Evolutionary conservation across 768 basidiomycete species (phyloP).

Genomic region (Solioccasus polychromus): DNA sequence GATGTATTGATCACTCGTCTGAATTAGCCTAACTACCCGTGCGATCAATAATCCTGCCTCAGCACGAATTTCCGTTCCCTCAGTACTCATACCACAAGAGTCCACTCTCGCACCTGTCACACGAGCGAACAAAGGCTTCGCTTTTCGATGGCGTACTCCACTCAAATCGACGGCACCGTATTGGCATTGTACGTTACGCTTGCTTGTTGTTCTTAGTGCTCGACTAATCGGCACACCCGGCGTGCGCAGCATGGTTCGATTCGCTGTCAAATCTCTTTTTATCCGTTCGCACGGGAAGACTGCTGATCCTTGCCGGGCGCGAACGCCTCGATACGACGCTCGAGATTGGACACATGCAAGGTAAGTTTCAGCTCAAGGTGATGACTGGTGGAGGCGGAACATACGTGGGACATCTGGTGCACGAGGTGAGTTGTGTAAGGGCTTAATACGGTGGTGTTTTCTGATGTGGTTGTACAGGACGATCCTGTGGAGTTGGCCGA

Average conservation of each 20-base stretch:
- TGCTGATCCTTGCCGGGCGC: constrained; percentile 89
- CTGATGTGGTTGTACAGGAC: constrained; percentile 50
- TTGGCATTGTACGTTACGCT: constrained; percentile 68
- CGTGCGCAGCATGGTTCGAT: constrained; percentile 83
- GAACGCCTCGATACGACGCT: constrained; percentile 90
- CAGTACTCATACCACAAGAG: constrained; percentile 56
- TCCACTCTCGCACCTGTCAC: constrained; percentile 33
- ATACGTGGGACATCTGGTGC: constrained; percentile 85
- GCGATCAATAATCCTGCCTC: constrained; percentile 80
- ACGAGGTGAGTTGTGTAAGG: constrained; percentile 57
- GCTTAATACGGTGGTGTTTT: background rate
- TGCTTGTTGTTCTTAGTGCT: background rate
- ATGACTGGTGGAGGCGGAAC: constrained; percentile 48
- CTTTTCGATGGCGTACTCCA: constrained; percentile 80
- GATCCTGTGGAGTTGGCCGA: constrained; percentile 79
- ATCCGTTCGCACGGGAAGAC: constrained; percentile 69
- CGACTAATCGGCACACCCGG: background rate
- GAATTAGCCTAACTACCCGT: constrained; percentile 66
- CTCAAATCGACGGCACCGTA: constrained; percentile 81
- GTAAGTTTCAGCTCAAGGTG: constrained; percentile 93
- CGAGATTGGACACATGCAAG: constrained; percentile 97
- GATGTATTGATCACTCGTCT: background rate
- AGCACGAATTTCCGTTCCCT: constrained; percentile 86
- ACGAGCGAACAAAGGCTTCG: constrained; percentile 19
- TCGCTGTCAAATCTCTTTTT: constrained; percentile 82